Evolutionary conservation across 768 basidiomycete species (phyloP), one percentile per base, ranked within the genome.

Genomic region (Kwoniella dendrophila): DNA sequence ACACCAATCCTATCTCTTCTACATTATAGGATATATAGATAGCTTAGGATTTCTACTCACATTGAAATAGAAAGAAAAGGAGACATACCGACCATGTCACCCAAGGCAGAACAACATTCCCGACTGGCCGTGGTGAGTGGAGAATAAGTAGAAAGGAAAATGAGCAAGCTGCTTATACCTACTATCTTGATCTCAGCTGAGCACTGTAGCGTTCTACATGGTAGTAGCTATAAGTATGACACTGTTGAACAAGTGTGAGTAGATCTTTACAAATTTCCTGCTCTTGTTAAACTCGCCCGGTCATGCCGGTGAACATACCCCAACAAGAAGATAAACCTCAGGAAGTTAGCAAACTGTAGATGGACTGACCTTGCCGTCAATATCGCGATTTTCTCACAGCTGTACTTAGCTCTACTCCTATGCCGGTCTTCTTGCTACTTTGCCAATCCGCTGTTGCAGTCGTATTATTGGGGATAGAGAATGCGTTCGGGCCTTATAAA

Each of bases 221-320:
- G 60, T 71, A 6, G 63, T 62, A 34, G 72, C 72, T 11, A 73
- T 73, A 53, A 66, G 63, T 36, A 73, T 73, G 72, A 73, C 72
- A 4, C 58, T 73, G 18, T 34, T 73, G 7, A 73, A 73, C 49
- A 73, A 73, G 49, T 62, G 72, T 71, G 40, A 29, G 66, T 56
- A 38, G 5, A 14, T 7, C 30, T 16, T 24, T n/a, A 16, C 33
- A 3, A 18, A 7, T 27, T 18, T 38, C 34, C 41, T 10, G 24
- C 32, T n/a, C 44, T 7, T 7, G 20, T 44, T 14, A 7, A 26
- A 30, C 30, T 29, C 36, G 18, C 20, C 49, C n/a, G n/a, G n/a
- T n/a, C n/a, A n/a, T n/a, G n/a, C n/a, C n/a, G n/a, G n/a, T n/a
- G n/a, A n/a, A n/a, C n/a, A n/a, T n/a, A n/a, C 18, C 50, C 50